Evolutionary conservation across 1,284 basidiomycete genomes (phyloP), one percentile per base, ranked within the genome.

Genomic region (Leccinum ponderosum): DNA sequence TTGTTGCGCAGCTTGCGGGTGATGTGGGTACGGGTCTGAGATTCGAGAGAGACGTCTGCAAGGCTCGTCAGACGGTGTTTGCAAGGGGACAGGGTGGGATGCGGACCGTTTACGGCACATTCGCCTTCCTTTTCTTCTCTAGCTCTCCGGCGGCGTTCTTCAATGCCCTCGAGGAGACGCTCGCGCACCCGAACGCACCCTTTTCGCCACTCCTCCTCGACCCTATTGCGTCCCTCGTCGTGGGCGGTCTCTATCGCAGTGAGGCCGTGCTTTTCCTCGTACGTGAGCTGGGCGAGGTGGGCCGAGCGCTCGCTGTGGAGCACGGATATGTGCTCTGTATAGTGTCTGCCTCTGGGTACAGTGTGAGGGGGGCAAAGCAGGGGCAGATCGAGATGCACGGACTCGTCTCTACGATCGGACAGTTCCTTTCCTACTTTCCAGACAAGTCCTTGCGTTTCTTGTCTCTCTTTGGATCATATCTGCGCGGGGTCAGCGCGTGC

Each of bases 121-220:
- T 93, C 90, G 57, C 89, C 88, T 63, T 92, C 90, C 68, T 92
- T 92, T 77, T 93, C 90, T 64, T 93, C 91, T 60, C 91, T 79
- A 25, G 91, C 91, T 60, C 87, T 77, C 64, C 86, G 79, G 59
- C 90, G 76, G 29, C 90, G 80, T 68, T 93, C 91, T 72, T 93
- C 91, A 65, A 93, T 89, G 20, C 91, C 89, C 68, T 93, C 91
- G n/a, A 92, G 73, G 55, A 93, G 76, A 20, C 90, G 78, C 69
- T 91, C 89, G 25, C 87, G 77, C 15, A 93, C 86, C 29, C 86
- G 77, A 31, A 89, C 88, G 52, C 86, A 78, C 3, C 90, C 90
- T 57, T 83, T 81, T 64, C 80, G 81, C 86, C 87, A 92, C 69
- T 93, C 91, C 8, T 91, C 89, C 67, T 93, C 90, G 4, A 92